phyloP scores from a whole-genome alignment of 768 basidiomycete species.

The Pleurotus giganteus region DNA sequence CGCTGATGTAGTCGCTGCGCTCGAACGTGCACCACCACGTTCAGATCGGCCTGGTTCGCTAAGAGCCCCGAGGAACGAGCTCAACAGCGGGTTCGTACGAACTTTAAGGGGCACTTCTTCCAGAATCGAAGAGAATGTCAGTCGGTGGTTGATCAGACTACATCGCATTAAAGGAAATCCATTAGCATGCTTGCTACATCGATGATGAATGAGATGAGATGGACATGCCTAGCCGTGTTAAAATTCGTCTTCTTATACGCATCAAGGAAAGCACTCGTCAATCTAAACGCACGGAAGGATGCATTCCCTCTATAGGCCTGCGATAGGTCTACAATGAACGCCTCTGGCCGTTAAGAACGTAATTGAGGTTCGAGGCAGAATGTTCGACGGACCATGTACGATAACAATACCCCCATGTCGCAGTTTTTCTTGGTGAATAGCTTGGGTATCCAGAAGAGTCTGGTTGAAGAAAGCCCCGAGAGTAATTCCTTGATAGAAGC shows the following conservation, averaged over 20 bases:
- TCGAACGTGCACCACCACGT: slow-evolving; percentile 35
- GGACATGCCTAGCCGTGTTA: slow-evolving; percentile 73
- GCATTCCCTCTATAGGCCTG: slow-evolving; percentile 81
- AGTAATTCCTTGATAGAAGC: slow-evolving; percentile 90
- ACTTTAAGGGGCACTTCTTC: slow-evolving; percentile 85
- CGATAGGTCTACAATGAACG: slow-evolving; percentile 57
- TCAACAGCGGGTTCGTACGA: slow-evolving; percentile 77
- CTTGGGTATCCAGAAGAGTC: slow-evolving; percentile 76
- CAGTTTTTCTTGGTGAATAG: slow-evolving; percentile 81
- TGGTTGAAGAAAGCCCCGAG: slow-evolving; percentile 86
- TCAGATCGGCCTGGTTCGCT: slow-evolving; percentile 43
- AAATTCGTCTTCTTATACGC: slow-evolving; percentile 84
- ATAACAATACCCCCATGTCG: slow-evolving; percentile 84
- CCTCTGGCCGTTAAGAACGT: neutral
- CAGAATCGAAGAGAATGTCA: slow-evolving; percentile 85
- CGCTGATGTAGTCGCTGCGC: slow-evolving; percentile 34
- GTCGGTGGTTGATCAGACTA: slow-evolving; percentile 75
- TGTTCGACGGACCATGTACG: slow-evolving; percentile 64
- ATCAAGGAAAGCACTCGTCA: slow-evolving; percentile 77
- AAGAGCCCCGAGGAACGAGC: slow-evolving; percentile 72
- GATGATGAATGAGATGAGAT: slow-evolving; percentile 5
- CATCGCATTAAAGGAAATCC: slow-evolving; percentile 15
- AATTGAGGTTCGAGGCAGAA: neutral
- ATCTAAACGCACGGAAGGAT: slow-evolving; percentile 84
- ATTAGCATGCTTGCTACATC: slow-evolving; percentile 14